These are phyloP conservation scores for Scedosporium minutisporum DNA, from an alignment of 2,329 filamentous ascomycete species.

Conservation along the genomic window DNA sequence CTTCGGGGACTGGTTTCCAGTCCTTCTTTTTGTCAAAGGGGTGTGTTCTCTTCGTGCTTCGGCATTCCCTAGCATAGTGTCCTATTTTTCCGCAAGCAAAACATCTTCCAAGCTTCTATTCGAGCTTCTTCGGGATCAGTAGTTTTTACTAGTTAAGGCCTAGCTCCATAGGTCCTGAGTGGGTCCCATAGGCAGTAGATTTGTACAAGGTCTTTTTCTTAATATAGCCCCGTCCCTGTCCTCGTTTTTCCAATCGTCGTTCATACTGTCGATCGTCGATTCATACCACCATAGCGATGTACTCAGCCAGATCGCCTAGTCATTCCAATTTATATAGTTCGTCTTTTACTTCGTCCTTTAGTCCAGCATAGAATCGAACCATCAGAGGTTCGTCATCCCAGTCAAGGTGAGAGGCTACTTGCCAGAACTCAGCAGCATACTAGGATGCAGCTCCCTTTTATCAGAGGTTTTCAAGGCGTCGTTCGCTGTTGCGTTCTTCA, in stretches of 20 bases:
- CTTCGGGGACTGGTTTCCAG: not conserved
- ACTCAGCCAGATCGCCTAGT: not conserved
- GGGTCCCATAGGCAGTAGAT: not conserved
- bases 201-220: not conserved
- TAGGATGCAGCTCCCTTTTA: not conserved
- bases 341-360: conserved; percentile 6
- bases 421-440: not conserved
- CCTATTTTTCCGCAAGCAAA: not conserved
- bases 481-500: not conserved
- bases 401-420: not conserved
- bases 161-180: not conserved
- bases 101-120: not conserved
- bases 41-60: not conserved
- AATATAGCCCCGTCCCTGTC: not conserved
- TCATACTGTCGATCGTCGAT: not conserved
- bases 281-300: not conserved
- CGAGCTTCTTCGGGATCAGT: not conserved
- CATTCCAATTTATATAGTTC: not conserved
- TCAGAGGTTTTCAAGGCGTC: not conserved
- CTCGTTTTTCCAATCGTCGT: not conserved
- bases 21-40: not conserved
- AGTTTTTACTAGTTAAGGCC: not conserved
- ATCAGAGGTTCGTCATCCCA: conserved; percentile 1
- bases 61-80: not conserved
- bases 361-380: not conserved